Conservation (phyloP, 2,329 filamentous ascomycete genomes). For the Macrophomina pseudophaseolina region DNA sequence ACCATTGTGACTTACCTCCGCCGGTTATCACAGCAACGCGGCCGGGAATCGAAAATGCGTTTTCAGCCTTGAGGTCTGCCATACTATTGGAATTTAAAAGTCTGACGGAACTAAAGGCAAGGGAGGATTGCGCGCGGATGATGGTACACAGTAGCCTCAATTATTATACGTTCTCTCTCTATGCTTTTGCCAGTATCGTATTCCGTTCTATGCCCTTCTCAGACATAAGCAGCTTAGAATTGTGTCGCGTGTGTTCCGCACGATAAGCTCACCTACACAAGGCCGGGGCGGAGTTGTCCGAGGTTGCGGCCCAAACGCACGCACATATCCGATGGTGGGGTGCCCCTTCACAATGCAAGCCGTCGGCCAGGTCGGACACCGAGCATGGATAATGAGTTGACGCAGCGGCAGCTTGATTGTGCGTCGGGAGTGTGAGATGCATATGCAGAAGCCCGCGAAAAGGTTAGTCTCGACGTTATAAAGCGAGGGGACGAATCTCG, state of each 20-base stretch:
- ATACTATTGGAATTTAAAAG: background rate
- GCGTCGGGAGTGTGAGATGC: background rate
- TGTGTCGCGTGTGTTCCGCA: background rate
- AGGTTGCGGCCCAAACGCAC: background rate
- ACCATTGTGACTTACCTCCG: background rate
- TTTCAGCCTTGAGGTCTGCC: background rate
- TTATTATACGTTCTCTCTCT: too few species aligned
- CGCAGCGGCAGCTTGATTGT: background rate
- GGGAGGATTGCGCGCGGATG: too few species aligned
- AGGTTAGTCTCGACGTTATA: background rate
- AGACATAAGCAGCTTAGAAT: background rate
- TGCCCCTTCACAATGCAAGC: background rate
- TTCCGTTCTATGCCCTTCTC: background rate
- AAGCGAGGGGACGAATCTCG: background rate
- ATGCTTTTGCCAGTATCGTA: too few species aligned
- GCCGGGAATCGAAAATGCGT: background rate
- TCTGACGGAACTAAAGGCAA: background rate
- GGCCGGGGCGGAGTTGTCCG: background rate
- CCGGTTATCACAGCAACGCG: background rate
- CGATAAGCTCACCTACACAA: background rate
- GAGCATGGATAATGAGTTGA: background rate
- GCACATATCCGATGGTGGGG: slow-evolving; percentile 15
- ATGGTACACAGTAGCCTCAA: too few species aligned
- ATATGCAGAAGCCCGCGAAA: background rate
- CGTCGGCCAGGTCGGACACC: background rate